Base-by-base conservation (phyloP, 768 basidiomycete genomes). In the Coprinopsis sp. region DNA sequence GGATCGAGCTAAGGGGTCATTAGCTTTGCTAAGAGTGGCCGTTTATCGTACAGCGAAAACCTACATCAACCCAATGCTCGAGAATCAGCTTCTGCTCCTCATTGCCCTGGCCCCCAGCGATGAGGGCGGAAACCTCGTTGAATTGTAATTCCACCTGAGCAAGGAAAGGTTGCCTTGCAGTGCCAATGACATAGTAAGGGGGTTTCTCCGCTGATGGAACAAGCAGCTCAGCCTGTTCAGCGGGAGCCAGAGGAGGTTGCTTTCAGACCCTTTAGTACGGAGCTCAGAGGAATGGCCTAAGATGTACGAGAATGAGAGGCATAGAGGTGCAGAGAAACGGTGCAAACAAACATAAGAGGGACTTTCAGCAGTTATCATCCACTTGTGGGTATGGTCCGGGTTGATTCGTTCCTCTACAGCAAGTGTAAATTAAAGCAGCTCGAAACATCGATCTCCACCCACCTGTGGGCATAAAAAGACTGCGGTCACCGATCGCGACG, bases 11-110 rank as follows among this genome's bases (percentile, higher is more conserved):
- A 54, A 21, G 19, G 22, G 21, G 25, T 41, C 11, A 19, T 30
- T 14, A 44, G 25, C 25, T 13, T 30, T 27, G 28, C n/a, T 33
- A 21, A 23, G 33, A n/a, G 27, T 33, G 19, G 36, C 16, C 24
- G 6, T 25, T 37, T 18, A 10, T 8, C 33, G 34, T 14, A 40
- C 13, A 37, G 28, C 7, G 11, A 7, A 21, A 24, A 59, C 70
- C 22, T 36, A 78, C 77, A 56, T 76, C 76, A 24, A 79, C 73
- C 78, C 78, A 79, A 51, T 79, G 78, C 28, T 78, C 73, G 14
- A 78, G 54, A 23, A 67, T 50, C 14, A 73, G 58, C 12, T 51
- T 66, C 50, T 76, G 76, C 47, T 60, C 51, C 4, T 47, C 36
- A 19, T 28, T 16, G 33, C n/a, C 5, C 19, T 21, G 29, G 12